phyloP scores from a whole-genome alignment of 257 asterid species.

The Perilla frutescens region DNA sequence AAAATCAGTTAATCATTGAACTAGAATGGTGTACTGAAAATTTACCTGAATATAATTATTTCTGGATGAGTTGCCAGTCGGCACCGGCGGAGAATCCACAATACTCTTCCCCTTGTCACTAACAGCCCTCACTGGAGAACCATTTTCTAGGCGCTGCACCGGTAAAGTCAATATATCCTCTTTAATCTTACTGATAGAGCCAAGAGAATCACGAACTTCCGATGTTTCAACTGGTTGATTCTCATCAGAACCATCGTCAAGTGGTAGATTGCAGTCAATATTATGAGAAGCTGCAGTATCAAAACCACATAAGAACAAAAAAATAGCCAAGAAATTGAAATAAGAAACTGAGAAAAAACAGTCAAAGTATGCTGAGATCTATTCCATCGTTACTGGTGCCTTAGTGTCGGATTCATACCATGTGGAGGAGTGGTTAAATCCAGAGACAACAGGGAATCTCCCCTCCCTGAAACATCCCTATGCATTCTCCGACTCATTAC shows the following conservation, averaged over 20 bases:
- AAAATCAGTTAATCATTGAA: neutral
- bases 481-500: slow-evolving; percentile 19
- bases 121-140: slow-evolving; percentile 34
- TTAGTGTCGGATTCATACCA: slow-evolving; percentile 44
- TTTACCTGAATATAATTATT: slow-evolving; percentile 63
- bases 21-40: slow-evolving; percentile 4
- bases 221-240: slow-evolving; percentile 18
- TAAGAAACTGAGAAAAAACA: neutral
- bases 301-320: slow-evolving; percentile 15
- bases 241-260: slow-evolving; percentile 45
- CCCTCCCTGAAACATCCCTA: slow-evolving; percentile 29
- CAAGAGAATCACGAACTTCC: slow-evolving; percentile 30
- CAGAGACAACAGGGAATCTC: slow-evolving; percentile 26
- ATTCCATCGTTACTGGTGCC: neutral
- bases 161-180: slow-evolving; percentile 38
- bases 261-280: slow-evolving; percentile 53
- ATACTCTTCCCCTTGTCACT: slow-evolving; percentile 41
- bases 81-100: slow-evolving; percentile 35
- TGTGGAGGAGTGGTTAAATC: slow-evolving; percentile 46
- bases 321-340: neutral
- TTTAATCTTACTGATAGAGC: slow-evolving; percentile 34
- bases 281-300: slow-evolving; percentile 47
- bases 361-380: slow-evolving; percentile 2
- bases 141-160: slow-evolving; percentile 34
- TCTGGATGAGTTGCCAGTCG: slow-evolving; percentile 29